Percentiles rank a stretch among this genome's conserved stretches.
phyloP scores from a whole-genome alignment of 306 rosid species.

The Gastrolobium villosum region DNA sequence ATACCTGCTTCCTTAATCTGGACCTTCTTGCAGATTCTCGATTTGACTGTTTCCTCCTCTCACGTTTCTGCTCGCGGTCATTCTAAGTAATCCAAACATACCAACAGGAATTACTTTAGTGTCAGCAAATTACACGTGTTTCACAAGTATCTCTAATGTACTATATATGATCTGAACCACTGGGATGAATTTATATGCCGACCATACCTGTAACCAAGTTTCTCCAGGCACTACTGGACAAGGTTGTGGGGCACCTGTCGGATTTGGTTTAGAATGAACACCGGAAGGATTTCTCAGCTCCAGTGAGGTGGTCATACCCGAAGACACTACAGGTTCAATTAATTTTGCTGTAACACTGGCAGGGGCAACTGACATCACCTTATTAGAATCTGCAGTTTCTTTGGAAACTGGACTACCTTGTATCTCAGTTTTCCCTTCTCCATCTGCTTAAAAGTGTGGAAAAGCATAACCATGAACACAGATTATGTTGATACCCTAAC shows the following conservation, averaged over 20 bases:
- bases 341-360: conserved; percentile 54
- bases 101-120: conserved; percentile 24
- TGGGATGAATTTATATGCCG: conserved; percentile 10
- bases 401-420: conserved; percentile 59
- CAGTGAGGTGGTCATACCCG: conserved; percentile 65
- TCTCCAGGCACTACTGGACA: conserved; percentile 75
- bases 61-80: conserved; percentile 88
- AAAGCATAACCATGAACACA: conserved; percentile 39
- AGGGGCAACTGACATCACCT: conserved; percentile 54
- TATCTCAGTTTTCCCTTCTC: conserved; percentile 65
- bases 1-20: conserved; percentile 96
- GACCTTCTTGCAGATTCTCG: conserved; percentile 98
- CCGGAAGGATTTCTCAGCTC: conserved; percentile 71
- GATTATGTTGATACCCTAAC: conserved; percentile 2
- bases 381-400: conserved; percentile 54
- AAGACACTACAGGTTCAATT: conserved; percentile 65
- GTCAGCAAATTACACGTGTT: conserved; percentile 27
- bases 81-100: conserved; percentile 59
- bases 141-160: not conserved
- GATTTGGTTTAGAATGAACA: conserved; percentile 48
- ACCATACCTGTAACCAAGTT: conserved; percentile 74
- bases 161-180: conserved; percentile 4
- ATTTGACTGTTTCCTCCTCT: conserved; percentile 95
- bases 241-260: conserved; percentile 54
- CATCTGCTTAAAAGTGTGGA: conserved; percentile 53